phyloP scores from a whole-genome alignment of 768 basidiomycete species.

The Grammothele lineata region DNA sequence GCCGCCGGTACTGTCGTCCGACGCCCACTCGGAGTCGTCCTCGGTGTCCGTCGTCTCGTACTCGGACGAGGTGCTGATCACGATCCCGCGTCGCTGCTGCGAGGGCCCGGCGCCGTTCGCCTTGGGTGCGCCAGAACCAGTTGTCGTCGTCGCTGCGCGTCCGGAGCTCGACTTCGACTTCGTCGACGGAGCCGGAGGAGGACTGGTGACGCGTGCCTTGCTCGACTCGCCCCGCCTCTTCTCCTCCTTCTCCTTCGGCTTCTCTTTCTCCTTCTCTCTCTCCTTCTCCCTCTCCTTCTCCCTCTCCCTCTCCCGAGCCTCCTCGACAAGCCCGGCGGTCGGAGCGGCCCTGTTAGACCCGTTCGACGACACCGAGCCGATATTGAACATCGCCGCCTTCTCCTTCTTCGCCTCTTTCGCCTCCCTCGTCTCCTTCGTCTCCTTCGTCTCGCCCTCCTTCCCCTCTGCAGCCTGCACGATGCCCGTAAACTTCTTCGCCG shows the following conservation, averaged over 20 bases:
- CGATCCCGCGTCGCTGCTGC: slow-evolving; percentile 35
- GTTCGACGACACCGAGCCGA: slow-evolving; percentile 57
- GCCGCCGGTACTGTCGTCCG: slow-evolving; percentile 40
- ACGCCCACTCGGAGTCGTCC: slow-evolving; percentile 53
- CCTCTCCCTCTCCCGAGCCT: slow-evolving; percentile 23
- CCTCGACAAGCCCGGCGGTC: slow-evolving; percentile 13
- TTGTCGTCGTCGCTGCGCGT: neutral
- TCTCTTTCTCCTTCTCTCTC: slow-evolving; percentile 17
- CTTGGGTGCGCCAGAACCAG: neutral
- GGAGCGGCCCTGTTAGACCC: slow-evolving; percentile 27
- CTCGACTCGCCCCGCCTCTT: slow-evolving; percentile 16
- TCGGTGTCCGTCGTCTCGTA: slow-evolving; percentile 50
- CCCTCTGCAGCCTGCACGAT: no score
- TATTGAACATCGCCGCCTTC: slow-evolving; percentile 41
- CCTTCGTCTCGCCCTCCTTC: no score
- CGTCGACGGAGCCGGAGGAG: slow-evolving; percentile 5
- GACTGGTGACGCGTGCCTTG: slow-evolving; percentile 12
- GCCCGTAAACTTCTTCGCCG: slow-evolving; percentile 17
- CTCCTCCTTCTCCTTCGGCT: neutral
- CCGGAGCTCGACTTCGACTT: slow-evolving; percentile 2
- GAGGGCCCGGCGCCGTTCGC: slow-evolving; percentile 7
- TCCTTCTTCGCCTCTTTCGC: no score
- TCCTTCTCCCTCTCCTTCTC: slow-evolving; percentile 2
- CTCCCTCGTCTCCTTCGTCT: no score
- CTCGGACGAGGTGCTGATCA: slow-evolving; percentile 46